Base-by-base conservation (phyloP, 2,329 filamentous ascomycete species). In the Pseudogymnoascus sp. region DNA sequence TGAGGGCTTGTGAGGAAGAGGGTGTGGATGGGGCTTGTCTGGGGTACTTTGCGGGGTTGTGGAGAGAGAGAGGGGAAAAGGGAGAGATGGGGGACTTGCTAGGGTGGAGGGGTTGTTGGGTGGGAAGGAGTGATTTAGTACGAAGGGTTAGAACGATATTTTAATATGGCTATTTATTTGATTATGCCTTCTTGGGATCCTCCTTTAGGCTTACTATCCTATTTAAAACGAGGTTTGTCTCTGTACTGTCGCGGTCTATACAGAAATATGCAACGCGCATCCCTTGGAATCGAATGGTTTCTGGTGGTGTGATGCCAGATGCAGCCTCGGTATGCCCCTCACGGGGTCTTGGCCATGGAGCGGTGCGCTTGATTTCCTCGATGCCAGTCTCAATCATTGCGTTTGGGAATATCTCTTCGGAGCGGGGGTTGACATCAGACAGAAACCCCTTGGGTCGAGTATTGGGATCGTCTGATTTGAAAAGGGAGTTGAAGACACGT, bases 241-340 rank as follows among this genome's bases (percentile, higher is more conserved):
- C 84, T 0, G 85, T 88, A 64, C 86, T 90, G 70, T 96, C 91
- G 59, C 83, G 84, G 73, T 97, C 93, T 74, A 96, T 80, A 65
- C 79, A 86, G 86, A 73, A 53, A 43, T 40, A 61, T 18, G 23
- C 37, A 53, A 93, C 89, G 23, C 93, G 84, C 82, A 96, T 87
- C 2, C 87, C 93, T 80, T 97, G 93, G 82, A 97, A 97, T 53
- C 93, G 82, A 5, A 97, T 88, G 63, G 82, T 88, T 76, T 91
- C 90, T 18, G 85, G 84, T 1, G 87, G 88, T 11, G 79, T 80
- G 68, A 82, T 84, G 11, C 82, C 83, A 63, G 82, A 78, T 68
- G 85, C 81, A 65, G 78, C 83, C 74, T 92, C 90, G 78, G 67
- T 80, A 7, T 89, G 89, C 36, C 69, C 71, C 43, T 37, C 43